phyloP scores from a whole-genome alignment of 129 eudicot species.

The Calendula officinalis region DNA sequence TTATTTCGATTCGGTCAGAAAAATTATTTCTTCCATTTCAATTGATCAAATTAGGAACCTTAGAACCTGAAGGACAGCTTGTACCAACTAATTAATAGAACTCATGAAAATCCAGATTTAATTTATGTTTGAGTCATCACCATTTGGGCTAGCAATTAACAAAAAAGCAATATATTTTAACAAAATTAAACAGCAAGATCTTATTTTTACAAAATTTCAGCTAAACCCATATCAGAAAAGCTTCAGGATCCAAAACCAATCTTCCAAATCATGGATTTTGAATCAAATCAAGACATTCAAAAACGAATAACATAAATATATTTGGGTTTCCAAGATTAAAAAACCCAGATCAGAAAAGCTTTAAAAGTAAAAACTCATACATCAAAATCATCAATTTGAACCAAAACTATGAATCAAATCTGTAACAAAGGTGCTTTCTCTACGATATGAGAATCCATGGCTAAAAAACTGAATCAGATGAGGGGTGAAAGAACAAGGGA shows the following conservation, averaged over 20 bases:
- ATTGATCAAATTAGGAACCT: slow-evolving; percentile 12
- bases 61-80: slow-evolving; percentile 26
- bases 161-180: slow-evolving; percentile 1
- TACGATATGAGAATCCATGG: no score
- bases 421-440: neutral
- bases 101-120: slow-evolving; percentile 20
- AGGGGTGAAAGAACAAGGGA: no score
- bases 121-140: neutral
- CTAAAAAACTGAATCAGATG: no score
- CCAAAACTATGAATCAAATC: slow-evolving; percentile 15
- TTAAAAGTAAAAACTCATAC: slow-evolving; percentile 16
- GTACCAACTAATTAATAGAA: slow-evolving; percentile 9
- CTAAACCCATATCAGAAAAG: slow-evolving; percentile 30
- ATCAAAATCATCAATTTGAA: slow-evolving; percentile 1
- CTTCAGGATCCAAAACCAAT: slow-evolving; percentile 27
- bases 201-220: slow-evolving; percentile 4
- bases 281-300: neutral
- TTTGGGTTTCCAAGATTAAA: neutral
- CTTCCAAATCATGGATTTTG: slow-evolving; percentile 12
- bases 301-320: neutral
- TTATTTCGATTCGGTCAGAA: slow-evolving; percentile 25
- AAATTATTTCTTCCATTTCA: slow-evolving; percentile 30
- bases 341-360: slow-evolving; percentile 21
- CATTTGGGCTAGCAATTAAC: neutral
- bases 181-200: slow-evolving; percentile 1